phyloP scores from a whole-genome alignment of 306 rosid species.

The Cucumis cinereus region DNA sequence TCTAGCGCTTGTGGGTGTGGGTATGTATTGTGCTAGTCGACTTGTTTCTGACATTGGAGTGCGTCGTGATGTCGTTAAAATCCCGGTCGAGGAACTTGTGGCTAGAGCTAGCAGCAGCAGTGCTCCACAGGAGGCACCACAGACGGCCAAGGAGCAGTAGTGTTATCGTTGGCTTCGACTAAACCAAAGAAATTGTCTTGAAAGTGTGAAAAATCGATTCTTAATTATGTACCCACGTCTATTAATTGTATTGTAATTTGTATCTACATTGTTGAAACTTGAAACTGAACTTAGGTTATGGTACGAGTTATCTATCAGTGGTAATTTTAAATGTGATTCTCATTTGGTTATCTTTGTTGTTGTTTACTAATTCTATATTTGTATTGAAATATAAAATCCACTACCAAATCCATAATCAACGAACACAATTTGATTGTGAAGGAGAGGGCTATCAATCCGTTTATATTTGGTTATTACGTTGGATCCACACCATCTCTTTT shows the following conservation, averaged over 20 bases:
- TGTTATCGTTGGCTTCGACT: neutral
- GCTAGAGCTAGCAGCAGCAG: neutral
- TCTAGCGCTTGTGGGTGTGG: slow-evolving; percentile 24
- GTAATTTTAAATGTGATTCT: no score
- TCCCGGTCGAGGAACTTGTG: slow-evolving; percentile 43
- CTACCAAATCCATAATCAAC: no score
- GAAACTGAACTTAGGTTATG: no score
- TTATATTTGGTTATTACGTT: no score
- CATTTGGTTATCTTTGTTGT: no score
- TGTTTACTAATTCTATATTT: no score
- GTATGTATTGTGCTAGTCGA: slow-evolving; percentile 34
- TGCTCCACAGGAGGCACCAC: slow-evolving; percentile 20
- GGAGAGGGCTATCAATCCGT: no score
- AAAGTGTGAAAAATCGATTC: neutral
- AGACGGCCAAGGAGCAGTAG: neutral
- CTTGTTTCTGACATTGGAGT: slow-evolving; percentile 38
- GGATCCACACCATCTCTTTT: no score
- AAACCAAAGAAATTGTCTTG: neutral
- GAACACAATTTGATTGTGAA: no score
- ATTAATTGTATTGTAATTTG: neutral
- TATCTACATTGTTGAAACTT: neutral
- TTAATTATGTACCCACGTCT: neutral
- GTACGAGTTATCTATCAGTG: no score
- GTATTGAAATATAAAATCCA: no score
- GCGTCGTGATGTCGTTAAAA: slow-evolving; percentile 37